These are phyloP conservation scores for Tricholoma hemisulphureum DNA, from an alignment of 768 basidiomycete genomes.

Conservation along the genomic window DNA sequence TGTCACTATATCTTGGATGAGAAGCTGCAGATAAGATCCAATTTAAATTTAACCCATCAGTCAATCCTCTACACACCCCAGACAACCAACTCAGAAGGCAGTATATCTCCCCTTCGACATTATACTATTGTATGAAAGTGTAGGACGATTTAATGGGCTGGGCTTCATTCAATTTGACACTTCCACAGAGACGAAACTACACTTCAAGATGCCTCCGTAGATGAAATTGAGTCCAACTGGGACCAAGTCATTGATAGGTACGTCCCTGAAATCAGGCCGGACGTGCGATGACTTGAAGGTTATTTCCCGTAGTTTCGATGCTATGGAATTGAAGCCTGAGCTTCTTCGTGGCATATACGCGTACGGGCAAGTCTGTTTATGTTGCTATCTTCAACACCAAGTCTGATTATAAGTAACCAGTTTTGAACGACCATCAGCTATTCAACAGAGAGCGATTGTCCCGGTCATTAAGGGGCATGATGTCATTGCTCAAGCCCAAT, in stretches of 20 bases:
- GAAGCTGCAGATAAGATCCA: not conserved
- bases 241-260: constrained; percentile 96
- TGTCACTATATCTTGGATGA: constrained; percentile 5
- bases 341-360: constrained; percentile 98
- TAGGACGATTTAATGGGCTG: constrained; percentile 3
- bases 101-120: constrained; percentile 29
- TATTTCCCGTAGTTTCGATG: constrained; percentile 76
- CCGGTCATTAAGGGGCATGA: constrained; percentile 98
- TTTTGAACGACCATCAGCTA: constrained; percentile 98
- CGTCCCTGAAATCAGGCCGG: constrained; percentile 35
- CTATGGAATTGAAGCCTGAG: constrained; percentile 97
- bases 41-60: constrained; percentile 2
- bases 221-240: constrained; percentile 99
- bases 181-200: constrained; percentile 54
- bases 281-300: not conserved
- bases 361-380: constrained; percentile 68
- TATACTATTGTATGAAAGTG: constrained; percentile 27
- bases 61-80: constrained; percentile 16
- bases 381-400: not conserved
- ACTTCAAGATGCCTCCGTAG: constrained; percentile 77
- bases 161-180: not conserved
- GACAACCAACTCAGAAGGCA: constrained; percentile 23
- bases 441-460: constrained; percentile 98
- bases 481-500: constrained; percentile 98
- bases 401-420: constrained; percentile 34